phyloP scores from a whole-genome alignment of 768 basidiomycete genomes.

The Rhodotorula paludigena region DNA sequence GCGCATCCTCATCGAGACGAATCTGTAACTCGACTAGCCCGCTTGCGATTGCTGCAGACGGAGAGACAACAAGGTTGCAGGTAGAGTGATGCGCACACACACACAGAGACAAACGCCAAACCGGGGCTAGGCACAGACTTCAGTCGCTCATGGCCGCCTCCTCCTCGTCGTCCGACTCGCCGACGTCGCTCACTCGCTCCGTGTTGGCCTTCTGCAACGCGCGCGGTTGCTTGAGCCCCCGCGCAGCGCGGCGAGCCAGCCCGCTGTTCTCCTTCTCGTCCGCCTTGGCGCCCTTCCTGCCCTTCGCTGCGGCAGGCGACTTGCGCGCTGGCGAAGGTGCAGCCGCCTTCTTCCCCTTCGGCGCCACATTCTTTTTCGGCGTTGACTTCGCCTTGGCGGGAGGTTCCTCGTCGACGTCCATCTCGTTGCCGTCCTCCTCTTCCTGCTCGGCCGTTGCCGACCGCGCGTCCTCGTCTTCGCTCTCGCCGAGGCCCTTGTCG shows the following conservation, averaged over 20 bases:
- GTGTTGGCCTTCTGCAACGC: constrained; percentile 39
- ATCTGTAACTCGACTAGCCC: no score
- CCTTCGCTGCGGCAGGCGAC: neutral
- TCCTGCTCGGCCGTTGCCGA: neutral
- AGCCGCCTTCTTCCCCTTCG: neutral
- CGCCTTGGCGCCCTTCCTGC: neutral
- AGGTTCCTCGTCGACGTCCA: constrained; percentile 7
- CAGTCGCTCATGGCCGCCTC: constrained; percentile 49
- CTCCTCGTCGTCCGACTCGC: constrained; percentile 42
- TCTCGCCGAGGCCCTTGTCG: constrained; percentile 14
- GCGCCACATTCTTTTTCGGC: constrained; percentile 3
- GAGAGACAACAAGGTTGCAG: no score
- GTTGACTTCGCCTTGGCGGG: neutral
- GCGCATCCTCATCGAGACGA: constrained; percentile 31
- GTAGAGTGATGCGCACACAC: no score
- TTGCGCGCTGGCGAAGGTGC: neutral
- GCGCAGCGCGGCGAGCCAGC: neutral
- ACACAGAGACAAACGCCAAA: no score
- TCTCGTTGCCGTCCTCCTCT: neutral
- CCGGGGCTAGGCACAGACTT: neutral
- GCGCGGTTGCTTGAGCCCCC: constrained; percentile 10
- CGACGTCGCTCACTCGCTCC: constrained; percentile 49
- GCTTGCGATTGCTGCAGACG: no score
- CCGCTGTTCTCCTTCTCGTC: neutral
- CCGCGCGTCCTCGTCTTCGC: constrained; percentile 1